Conservation (phyloP, 768 basidiomycete species). For the Cyclocybe cylindracea region DNA sequence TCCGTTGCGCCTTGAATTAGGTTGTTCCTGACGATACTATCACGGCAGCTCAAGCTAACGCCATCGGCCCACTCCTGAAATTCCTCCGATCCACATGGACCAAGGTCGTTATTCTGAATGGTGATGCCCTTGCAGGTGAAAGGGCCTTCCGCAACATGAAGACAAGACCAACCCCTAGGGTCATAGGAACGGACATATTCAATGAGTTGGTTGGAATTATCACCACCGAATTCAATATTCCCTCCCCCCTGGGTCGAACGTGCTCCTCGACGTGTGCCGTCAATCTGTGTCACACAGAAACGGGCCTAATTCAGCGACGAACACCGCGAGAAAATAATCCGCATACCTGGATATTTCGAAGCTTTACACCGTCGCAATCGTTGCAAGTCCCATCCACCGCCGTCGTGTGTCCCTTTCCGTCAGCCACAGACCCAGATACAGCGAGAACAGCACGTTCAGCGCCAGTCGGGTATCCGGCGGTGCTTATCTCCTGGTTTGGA, state of each 20-base stretch:
- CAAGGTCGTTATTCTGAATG: slow-evolving; percentile 83
- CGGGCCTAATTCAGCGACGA: neutral
- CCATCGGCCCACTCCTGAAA: slow-evolving; percentile 84
- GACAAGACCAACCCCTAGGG: slow-evolving; percentile 81
- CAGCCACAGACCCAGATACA: slow-evolving; percentile 62
- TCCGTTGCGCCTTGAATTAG: slow-evolving; percentile 74
- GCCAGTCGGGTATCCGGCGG: slow-evolving; percentile 71
- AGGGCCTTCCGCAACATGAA: slow-evolving; percentile 74
- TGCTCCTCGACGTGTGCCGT: slow-evolving; percentile 65
- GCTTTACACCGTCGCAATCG: slow-evolving; percentile 56
- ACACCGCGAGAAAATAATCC: neutral
- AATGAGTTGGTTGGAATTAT: slow-evolving; percentile 69
- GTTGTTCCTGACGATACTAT: slow-evolving; percentile 65
- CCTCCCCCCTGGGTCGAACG: slow-evolving; percentile 61
- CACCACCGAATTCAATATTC: slow-evolving; percentile 86
- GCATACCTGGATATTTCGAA: slow-evolving; percentile 73
- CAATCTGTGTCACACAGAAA: slow-evolving; percentile 46
- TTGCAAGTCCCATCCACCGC: slow-evolving; percentile 70
- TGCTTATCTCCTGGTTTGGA: slow-evolving; percentile 80
- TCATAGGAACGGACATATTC: slow-evolving; percentile 78
- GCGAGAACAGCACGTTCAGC: slow-evolving; percentile 67
- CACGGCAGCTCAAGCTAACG: slow-evolving; percentile 70
- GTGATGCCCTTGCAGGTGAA: slow-evolving; percentile 62
- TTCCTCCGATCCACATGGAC: slow-evolving; percentile 66
- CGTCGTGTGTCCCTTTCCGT: slow-evolving; percentile 69